Base-by-base conservation (phyloP, 805 yeast species). In the Metschnikowia dekortorum region DNA sequence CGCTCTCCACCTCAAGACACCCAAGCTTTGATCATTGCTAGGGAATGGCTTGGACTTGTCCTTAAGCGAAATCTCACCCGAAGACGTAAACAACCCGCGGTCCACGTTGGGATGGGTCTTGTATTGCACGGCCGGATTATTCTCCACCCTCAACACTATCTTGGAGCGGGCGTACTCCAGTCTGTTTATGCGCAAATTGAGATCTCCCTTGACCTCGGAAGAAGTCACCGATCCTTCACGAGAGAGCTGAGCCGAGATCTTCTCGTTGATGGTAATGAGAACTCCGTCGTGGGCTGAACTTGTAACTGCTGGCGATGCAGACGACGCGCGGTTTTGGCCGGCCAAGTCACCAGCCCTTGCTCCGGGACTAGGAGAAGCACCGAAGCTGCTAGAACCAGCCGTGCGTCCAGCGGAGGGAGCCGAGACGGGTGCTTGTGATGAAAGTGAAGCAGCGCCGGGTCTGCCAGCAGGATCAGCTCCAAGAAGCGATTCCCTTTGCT, bases 81-180 rank as follows among this genome's bases (percentile, higher is more conserved):
- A 67, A 11, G 78, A 65, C 41, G 78, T 75, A 67, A 92, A 94
- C 62, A 81, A 68, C 39, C 71, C 73, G 62, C 87, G 85, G 71
- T 94, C 97, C 57, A 94, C 95, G 65, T 92, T 91, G 55, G 99
- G 99, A 74, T 94, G 97, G 13, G 98, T 90, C 69, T 91, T 91
- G 74, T 81, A 94, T 63, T 85, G 90, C 42, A 83, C 73, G 55
- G 72, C 81, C 36, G 74, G 67, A 31, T 78, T 77, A 22, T 69
- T 74, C 39, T 83, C 75, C 45, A 53, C 58, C 39, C 73, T 67
- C 56, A 91, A 71, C 53, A 79, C 63, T 52, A 94, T 76, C 63
- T 80, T 81, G 49, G 89, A 80, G 58, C 78, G 79, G 11, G 95
- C 83, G 56, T 84, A 75, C 37, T 76, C 80, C n/a, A 86, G 74